Base-by-base conservation (phyloP, 2,329 filamentous ascomycete species). In the Fonsecaea nubica region DNA sequence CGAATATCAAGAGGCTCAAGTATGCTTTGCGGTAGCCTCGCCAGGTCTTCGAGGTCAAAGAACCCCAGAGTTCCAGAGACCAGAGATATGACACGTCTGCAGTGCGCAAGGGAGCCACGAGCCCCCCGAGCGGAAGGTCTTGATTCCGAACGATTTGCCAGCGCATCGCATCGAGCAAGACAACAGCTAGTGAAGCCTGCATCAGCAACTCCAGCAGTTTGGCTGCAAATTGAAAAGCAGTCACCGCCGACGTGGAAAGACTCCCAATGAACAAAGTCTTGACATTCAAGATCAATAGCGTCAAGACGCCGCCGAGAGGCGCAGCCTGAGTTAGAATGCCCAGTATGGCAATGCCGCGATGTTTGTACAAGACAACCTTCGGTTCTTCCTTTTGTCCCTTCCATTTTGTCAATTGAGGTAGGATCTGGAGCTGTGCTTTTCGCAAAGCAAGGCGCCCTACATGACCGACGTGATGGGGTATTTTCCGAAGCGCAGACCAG, bases 161-260 rank as follows among this genome's bases (percentile, higher is more conserved):
- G 38, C 63, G 12, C 13, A 64, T 48, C 7, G 55, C 25, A 21
- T 18, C 21, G 2, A 69, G 54, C 15, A 66, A 5, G 5, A 66
- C 50, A 33, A 54, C 57, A 30, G 63, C 58, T 12, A 69, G 18
- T 30, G 66, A 69, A 13, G 66, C 58, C 40, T 69, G 66, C 5
- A 66, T 66, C 5, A 69, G 55, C 25, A 66, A 40, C 38, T 69
- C 66, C 7, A 66, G 13, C 18, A 66, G 15, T 35, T 69, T 69
- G 8, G 66, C 50, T 13, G 54, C 42, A 55, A 69, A 69, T 58
- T 69, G 66, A 13, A 69, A 42, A 2, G 57, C 53, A 4, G 63
- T 35, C n/a, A 65, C 21, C 9, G 21, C 32, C 8, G 13, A 48
- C 3, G 45, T 52, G 1, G 63, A 53, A 5, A 68, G 38, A 40